phyloP scores from a whole-genome alignment of 306 rosid genomes.

The Benincasa hispida region DNA sequence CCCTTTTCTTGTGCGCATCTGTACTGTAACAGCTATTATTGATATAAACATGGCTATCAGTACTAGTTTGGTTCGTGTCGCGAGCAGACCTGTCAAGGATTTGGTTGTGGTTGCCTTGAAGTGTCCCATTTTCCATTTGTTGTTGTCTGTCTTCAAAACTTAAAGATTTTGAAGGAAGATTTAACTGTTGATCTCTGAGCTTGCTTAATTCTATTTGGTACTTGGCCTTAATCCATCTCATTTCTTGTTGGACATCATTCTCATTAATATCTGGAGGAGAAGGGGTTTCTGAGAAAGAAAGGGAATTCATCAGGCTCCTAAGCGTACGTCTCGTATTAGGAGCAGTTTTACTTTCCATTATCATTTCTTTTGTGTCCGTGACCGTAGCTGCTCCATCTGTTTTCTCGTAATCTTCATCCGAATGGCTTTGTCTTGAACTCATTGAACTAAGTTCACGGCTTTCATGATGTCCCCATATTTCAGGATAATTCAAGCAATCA shows the following conservation, averaged over 20 bases:
- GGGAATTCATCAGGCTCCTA: slow-evolving; percentile 27
- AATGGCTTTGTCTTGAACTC: slow-evolving; percentile 50
- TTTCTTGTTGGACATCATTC: slow-evolving; percentile 38
- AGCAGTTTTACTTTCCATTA: slow-evolving; percentile 18
- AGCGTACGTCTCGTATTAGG: slow-evolving; percentile 15
- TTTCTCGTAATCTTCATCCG: slow-evolving; percentile 49
- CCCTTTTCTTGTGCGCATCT: slow-evolving; percentile 31
- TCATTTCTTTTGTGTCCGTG: slow-evolving; percentile 16
- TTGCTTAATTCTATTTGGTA: slow-evolving; percentile 49
- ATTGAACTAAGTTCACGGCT: slow-evolving; percentile 53
- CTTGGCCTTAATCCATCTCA: slow-evolving; percentile 71
- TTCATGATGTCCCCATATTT: slow-evolving; percentile 47
- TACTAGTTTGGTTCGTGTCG: not conserved
- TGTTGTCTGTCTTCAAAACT: slow-evolving; percentile 13
- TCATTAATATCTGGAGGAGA: slow-evolving; percentile 22
- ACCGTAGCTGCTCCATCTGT: slow-evolving; percentile 16
- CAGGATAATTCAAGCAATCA: slow-evolving; percentile 27
- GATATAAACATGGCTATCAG: not conserved
- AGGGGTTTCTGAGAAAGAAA: slow-evolving; percentile 19
- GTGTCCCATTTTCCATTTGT: slow-evolving; percentile 17
- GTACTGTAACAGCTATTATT: slow-evolving; percentile 28
- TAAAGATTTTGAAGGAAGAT: slow-evolving; percentile 24
- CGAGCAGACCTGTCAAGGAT: slow-evolving; percentile 4
- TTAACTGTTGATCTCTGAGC: slow-evolving; percentile 34
- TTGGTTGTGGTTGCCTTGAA: slow-evolving; percentile 9